Conservation (phyloP, 73 alveolate species). For the Paramecium pentaurelia region DNA sequence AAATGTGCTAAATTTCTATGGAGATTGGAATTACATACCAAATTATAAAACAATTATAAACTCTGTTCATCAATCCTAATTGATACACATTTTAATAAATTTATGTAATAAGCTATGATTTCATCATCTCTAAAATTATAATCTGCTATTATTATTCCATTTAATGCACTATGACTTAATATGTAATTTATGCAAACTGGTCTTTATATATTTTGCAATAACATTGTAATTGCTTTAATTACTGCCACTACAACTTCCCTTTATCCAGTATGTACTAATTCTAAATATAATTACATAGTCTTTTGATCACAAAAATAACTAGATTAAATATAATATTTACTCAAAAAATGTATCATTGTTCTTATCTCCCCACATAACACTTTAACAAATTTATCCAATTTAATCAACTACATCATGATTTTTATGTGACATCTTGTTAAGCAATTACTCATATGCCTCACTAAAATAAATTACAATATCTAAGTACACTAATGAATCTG, state of each 20-base stretch:
- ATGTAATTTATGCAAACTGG: not conserved
- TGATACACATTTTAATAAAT: conserved; percentile 10
- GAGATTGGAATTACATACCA: not conserved
- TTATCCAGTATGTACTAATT: not conserved
- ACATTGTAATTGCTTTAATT: conserved; percentile 16
- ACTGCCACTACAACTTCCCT: conserved; percentile 37
- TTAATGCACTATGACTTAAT: conserved; percentile 9
- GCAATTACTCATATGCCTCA: not conserved
- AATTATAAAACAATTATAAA: not conserved
- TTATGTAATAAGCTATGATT: conserved; percentile 18
- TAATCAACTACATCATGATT: not conserved
- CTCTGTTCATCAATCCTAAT: not conserved
- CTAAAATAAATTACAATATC: not conserved
- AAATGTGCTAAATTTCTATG: not conserved
- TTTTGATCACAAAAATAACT: not conserved
- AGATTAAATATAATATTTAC: not conserved
- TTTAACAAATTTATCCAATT: not conserved
- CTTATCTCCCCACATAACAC: conserved; percentile 29
- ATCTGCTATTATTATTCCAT: not conserved
- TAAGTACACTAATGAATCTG: not conserved
- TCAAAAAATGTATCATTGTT: conserved; percentile 7
- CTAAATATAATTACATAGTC: not conserved
- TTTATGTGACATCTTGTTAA: not conserved
- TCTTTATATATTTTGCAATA: not conserved
- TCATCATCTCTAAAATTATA: conserved; percentile 37